Base-by-base conservation (phyloP, 2,329 filamentous ascomycete genomes). In the Monilinia aucupariae region DNA sequence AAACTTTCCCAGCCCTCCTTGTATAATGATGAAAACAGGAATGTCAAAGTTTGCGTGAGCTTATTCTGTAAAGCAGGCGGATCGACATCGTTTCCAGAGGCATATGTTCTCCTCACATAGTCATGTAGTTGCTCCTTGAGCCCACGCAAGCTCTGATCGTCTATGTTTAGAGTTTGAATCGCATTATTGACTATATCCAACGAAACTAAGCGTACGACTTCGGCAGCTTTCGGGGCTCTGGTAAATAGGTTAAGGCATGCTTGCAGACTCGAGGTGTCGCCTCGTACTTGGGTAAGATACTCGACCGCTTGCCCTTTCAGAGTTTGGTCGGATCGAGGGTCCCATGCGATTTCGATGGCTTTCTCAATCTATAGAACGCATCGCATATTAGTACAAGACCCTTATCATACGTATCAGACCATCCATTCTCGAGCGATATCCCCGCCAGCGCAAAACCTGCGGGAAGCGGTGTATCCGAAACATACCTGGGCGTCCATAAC, bases 121-220 rank as follows among this genome's bases (percentile, higher is more conserved):
- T 85, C 83, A 78, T 96, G 81, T 68, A 99, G 79, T 51, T 85
- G 89, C 70, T 94, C 87, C 75, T 90, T 92, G 71, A 97, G 85
- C 73, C 88, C 88, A 54, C 80, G 78, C 67, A 97, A 80, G 69
- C 87, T 89, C 71, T 86, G 82, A 59, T 80, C 78, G 71, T 96
- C 90, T 69, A 96, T 83, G 48, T 87, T 80, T 69, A 91, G 89
- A 51, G 85, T 86, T 73, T 96, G 90, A 53, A 97, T 86, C 54
- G 92, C 91, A 78, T 90, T 91, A 78, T 96, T 97, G 76, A 99
- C 86, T 56, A 97, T 86, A 74, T 99, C 94, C 67, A 99, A 84
- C 67, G 90, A 91, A 65, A 94, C 89, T 74, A 96, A 85, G 59
- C 94, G 90, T 58, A 96, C 89, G 61, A 96, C 86, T 70, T 97